A percentile compares a stretch with the other conserved stretches of the same genome.
Evolutionary conservation across 2,329 filamentous ascomycete genomes (phyloP).

Genomic region (Thielaviopsis euricoi): DNA sequence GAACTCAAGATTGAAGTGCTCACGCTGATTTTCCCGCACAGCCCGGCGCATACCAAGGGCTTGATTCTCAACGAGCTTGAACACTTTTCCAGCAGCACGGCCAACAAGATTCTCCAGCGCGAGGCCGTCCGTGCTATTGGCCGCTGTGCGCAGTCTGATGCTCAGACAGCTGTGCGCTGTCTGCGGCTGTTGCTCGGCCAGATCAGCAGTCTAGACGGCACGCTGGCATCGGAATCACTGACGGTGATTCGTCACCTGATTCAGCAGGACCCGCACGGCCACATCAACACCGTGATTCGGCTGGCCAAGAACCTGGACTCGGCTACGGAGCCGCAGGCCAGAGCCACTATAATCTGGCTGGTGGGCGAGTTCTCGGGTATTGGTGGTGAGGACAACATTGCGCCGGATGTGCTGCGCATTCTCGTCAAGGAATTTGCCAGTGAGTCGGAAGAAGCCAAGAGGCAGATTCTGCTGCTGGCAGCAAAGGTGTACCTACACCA

Average conservation of each 20-base stretch:
- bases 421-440: slow-evolving; percentile 69
- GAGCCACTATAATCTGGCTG: slow-evolving; percentile 93
- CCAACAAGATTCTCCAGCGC: slow-evolving; percentile 59
- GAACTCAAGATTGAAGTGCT: slow-evolving; percentile 82
- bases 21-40: slow-evolving; percentile 78
- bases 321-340: slow-evolving; percentile 69
- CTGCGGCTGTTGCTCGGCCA: slow-evolving; percentile 70
- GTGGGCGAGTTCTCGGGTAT: slow-evolving; percentile 83
- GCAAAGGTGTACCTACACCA: slow-evolving; percentile 95
- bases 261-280: slow-evolving; percentile 68
- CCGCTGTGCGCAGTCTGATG: slow-evolving; percentile 70
- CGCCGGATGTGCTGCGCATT: slow-evolving; percentile 79
- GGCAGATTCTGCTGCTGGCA: slow-evolving; percentile 80
- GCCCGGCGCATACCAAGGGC: slow-evolving; percentile 58
- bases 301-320: slow-evolving; percentile 84
- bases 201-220: slow-evolving; percentile 75
- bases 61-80: slow-evolving; percentile 85
- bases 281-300: slow-evolving; percentile 71
- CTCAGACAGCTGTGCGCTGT: slow-evolving; percentile 57
- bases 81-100: slow-evolving; percentile 62
- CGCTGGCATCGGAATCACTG: slow-evolving; percentile 76
- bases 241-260: slow-evolving; percentile 94
- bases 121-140: slow-evolving; percentile 89
- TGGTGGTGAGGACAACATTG: slow-evolving; percentile 72
- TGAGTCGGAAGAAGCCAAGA: slow-evolving; percentile 72